Evolutionary conservation across 768 basidiomycete species (phyloP).

Genomic region (Lentinula edodes): DNA sequence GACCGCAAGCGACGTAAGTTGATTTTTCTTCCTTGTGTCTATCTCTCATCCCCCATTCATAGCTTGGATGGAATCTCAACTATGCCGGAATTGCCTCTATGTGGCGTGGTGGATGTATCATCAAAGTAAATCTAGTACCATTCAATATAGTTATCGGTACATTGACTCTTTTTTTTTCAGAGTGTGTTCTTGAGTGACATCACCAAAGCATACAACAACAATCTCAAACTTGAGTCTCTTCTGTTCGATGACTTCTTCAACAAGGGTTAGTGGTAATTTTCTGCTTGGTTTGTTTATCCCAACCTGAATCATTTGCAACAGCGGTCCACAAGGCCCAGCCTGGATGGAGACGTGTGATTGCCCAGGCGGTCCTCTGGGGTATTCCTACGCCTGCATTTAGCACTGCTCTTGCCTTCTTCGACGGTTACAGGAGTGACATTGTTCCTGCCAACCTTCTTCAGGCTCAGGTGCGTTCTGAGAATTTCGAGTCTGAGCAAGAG

Average conservation of each 20-base stretch:
- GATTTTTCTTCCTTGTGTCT: not conserved
- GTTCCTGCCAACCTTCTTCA: slow-evolving; percentile 94
- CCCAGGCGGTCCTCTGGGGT: slow-evolving; percentile 96
- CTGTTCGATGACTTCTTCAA: slow-evolving; percentile 98
- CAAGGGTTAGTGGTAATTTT: slow-evolving; percentile 48
- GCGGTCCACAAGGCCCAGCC: slow-evolving; percentile 93
- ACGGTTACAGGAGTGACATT: slow-evolving; percentile 94
- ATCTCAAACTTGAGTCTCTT: slow-evolving; percentile 78
- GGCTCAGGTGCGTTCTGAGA: slow-evolving; percentile 58
- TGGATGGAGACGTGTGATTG: slow-evolving; percentile 96
- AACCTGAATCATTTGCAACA: slow-evolving; percentile 18
- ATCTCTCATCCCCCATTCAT: not conserved
- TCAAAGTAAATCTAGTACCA: slow-evolving; percentile 55
- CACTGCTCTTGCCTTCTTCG: slow-evolving; percentile 97
- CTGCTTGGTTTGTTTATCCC: not conserved
- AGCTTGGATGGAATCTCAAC: slow-evolving; percentile 89
- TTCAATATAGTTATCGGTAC: slow-evolving; percentile 7
- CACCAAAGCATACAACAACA: slow-evolving; percentile 85
- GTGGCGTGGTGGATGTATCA: slow-evolving; percentile 99
- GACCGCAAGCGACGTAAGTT: slow-evolving; percentile 81
- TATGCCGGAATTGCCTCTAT: slow-evolving; percentile 96
- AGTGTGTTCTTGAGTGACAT: slow-evolving; percentile 95
- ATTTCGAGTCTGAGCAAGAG: not conserved
- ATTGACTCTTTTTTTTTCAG: slow-evolving; percentile 27
- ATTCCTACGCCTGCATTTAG: slow-evolving; percentile 97